Conservation (phyloP, 331 rosid genomes). For the Phaseolus coccineus region DNA sequence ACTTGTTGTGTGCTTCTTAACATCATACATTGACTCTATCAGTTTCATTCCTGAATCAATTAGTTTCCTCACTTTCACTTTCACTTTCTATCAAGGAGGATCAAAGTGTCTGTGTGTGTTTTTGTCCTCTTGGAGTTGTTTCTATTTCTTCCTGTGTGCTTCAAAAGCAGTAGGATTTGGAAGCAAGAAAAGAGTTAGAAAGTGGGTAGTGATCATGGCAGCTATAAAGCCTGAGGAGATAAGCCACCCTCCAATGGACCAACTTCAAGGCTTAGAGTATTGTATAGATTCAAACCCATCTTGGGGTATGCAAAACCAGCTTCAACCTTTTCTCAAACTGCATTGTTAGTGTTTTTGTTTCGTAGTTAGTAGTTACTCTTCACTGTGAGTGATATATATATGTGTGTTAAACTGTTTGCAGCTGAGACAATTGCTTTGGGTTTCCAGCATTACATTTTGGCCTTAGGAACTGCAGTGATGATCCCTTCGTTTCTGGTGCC, state of each 20-base stretch:
- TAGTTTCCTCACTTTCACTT: not conserved
- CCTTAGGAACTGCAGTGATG: slow-evolving; percentile 97
- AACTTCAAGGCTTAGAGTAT: slow-evolving; percentile 94
- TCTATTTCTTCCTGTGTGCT: slow-evolving; percentile 29
- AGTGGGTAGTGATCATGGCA: slow-evolving; percentile 62
- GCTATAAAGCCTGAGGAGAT: slow-evolving; percentile 87
- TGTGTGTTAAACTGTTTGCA: slow-evolving; percentile 46
- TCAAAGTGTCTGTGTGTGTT: not conserved
- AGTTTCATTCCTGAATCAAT: slow-evolving; percentile 18
- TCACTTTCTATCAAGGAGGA: slow-evolving; percentile 8
- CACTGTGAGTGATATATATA: not conserved
- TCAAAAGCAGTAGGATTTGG: slow-evolving; percentile 36
- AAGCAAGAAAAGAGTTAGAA: slow-evolving; percentile 39
- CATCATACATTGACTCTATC: slow-evolving; percentile 15
- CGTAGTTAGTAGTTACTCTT: not conserved
- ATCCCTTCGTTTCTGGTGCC: slow-evolving; percentile 95
- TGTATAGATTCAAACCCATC: slow-evolving; percentile 97
- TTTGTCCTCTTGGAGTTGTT: slow-evolving; percentile 22
- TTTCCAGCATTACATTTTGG: slow-evolving; percentile 94
- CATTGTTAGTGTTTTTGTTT: not conserved
- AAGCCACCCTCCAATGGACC: slow-evolving; percentile 92
- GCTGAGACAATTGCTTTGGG: slow-evolving; percentile 87
- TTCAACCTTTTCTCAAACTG: slow-evolving; percentile 24
- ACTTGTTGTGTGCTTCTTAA: slow-evolving; percentile 32
- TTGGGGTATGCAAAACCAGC: slow-evolving; percentile 73